A percentile compares a stretch with the other conserved stretches of the same genome.
Evolutionary conservation across 306 rosid species (phyloP).

Genomic region (Quercus bicolor): DNA sequence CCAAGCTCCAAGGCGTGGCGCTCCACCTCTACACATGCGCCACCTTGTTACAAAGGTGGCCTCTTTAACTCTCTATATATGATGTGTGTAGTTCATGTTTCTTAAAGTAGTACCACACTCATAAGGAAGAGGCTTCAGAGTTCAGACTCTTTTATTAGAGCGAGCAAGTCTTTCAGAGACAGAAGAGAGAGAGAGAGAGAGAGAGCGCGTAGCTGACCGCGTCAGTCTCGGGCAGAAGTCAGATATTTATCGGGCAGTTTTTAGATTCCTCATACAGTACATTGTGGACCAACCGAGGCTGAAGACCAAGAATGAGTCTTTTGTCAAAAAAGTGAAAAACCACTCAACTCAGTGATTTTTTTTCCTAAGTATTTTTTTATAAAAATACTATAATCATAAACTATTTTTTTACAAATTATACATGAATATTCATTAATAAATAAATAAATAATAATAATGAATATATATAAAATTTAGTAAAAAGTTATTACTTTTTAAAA

Average conservation of each 20-base stretch:
- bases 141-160: not conserved
- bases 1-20: slow-evolving; percentile 23
- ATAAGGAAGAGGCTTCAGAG: not conserved
- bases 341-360: not conserved
- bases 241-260: slow-evolving; percentile 50
- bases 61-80: slow-evolving; percentile 9
- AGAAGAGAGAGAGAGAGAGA: slow-evolving; percentile 17
- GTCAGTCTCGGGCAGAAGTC: slow-evolving; percentile 59
- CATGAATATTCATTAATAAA: too few species aligned
- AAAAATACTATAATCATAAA: fast-evolving
- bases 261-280: slow-evolving; percentile 27
- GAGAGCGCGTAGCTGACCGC: slow-evolving; percentile 40
- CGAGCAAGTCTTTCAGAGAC: not conserved
- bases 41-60: slow-evolving; percentile 48
- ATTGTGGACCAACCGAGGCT: slow-evolving; percentile 16
- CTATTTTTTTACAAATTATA: too few species aligned
- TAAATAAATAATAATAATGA: too few species aligned
- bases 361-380: fast-evolving
- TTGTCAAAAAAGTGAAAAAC: not conserved
- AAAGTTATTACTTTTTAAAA: too few species aligned
- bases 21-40: slow-evolving; percentile 24
- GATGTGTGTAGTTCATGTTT: slow-evolving; percentile 45
- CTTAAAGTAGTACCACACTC: slow-evolving; percentile 1
- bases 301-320: not conserved
- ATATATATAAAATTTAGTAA: too few species aligned